A percentile compares a stretch with the other conserved stretches of the same genome.
Evolutionary conservation across 139 green algal species (phyloP).

Genomic region (Ostreobium quekettii): DNA sequence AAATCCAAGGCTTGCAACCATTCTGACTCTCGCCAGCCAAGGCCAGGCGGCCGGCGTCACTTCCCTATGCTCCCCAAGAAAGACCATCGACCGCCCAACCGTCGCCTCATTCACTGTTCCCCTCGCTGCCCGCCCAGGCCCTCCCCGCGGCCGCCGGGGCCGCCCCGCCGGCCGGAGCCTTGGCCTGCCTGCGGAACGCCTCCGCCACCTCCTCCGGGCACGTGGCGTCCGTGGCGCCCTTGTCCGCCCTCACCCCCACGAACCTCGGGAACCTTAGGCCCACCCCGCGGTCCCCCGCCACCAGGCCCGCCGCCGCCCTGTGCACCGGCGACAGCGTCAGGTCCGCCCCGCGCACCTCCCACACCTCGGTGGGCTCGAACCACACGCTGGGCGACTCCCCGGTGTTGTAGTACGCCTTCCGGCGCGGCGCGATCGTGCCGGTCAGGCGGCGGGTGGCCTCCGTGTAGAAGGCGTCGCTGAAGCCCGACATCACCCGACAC

Average conservation of each 20-base stretch:
- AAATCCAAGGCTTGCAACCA: too few relatives aligned
- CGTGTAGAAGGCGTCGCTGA: conserved; percentile 81
- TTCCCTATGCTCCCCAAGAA: too few relatives aligned
- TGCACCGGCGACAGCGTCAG: conserved; percentile 67
- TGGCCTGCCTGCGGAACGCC: conserved; percentile 46
- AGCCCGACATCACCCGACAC: conserved; percentile 82
- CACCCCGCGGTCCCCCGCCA: conserved; percentile 37
- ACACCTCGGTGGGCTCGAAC: conserved; percentile 64
- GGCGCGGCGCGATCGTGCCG: conserved; percentile 23
- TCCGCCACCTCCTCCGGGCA: conserved; percentile 36
- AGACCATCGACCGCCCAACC: too few relatives aligned
- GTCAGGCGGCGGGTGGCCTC: conserved; percentile 43
- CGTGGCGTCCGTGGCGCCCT: conserved; percentile 44
- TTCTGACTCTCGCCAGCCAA: too few relatives aligned
- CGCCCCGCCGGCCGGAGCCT: too few relatives aligned
- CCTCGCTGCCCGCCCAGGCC: too few relatives aligned
- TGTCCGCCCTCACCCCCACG: conserved; percentile 47
- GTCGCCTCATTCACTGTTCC: too few relatives aligned
- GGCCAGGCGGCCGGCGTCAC: too few relatives aligned
- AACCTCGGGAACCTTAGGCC: conserved; percentile 60
- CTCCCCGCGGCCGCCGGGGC: too few relatives aligned
- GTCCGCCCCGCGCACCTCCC: conserved; percentile 59
- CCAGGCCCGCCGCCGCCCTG: conserved; percentile 21
- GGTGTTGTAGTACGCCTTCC: conserved; percentile 55
- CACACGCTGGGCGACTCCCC: conserved; percentile 52